Percentiles rank a stretch among this genome's conserved stretches.
Conservation (phyloP, 768 basidiomycete genomes). For the Russula foetens region DNA sequence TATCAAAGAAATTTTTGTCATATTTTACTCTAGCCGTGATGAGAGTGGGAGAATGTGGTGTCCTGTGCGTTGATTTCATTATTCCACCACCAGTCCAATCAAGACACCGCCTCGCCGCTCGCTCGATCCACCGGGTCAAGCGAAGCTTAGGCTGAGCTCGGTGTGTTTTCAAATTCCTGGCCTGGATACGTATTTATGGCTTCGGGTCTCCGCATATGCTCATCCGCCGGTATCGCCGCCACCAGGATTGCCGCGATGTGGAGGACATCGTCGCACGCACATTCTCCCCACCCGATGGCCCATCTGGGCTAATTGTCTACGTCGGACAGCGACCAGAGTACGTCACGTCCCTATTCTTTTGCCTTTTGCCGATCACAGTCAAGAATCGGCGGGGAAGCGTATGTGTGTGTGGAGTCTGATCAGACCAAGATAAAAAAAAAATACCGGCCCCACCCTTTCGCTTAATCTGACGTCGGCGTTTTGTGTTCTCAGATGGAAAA, state of each 20-base stretch:
- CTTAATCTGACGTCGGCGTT: neutral
- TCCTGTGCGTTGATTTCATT: constrained; percentile 37
- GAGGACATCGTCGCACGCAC: constrained; percentile 45
- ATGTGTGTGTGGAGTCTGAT: neutral
- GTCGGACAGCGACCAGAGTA: constrained; percentile 61
- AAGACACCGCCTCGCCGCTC: neutral
- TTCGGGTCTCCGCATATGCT: constrained; percentile 13
- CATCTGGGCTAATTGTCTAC: constrained; percentile 54
- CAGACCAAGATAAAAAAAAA: too few relatives aligned
- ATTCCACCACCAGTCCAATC: neutral
- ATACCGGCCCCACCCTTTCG: too few relatives aligned
- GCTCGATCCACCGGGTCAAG: neutral
- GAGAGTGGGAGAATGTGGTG: constrained; percentile 61
- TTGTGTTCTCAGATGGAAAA: constrained; percentile 55
- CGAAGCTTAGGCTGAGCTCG: neutral
- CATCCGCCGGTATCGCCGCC: neutral
- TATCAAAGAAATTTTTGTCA: constrained; percentile 43
- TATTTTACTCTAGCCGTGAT: constrained; percentile 67
- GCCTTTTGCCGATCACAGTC: neutral
- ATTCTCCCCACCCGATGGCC: constrained; percentile 39
- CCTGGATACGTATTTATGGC: neutral
- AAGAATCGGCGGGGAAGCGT: neutral
- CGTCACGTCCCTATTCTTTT: constrained; percentile 24
- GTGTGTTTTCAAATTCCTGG: neutral
- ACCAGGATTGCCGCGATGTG: constrained; percentile 58